Conservation (phyloP, 2,329 filamentous ascomycete species). For the Aspergillus sp. region DNA sequence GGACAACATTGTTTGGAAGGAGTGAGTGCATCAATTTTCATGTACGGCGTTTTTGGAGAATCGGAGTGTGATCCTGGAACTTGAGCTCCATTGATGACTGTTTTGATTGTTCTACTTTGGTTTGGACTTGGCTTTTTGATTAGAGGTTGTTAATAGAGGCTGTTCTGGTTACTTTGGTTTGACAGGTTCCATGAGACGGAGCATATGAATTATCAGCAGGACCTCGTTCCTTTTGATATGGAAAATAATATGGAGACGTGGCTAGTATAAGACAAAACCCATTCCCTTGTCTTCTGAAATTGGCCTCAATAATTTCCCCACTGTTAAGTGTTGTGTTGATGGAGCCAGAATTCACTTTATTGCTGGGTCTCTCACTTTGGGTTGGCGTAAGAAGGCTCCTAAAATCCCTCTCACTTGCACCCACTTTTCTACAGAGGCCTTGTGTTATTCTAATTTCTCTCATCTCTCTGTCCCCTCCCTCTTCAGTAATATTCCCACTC, state of each 20-base stretch:
- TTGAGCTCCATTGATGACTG: neutral
- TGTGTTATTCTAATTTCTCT: neutral
- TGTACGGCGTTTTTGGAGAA: neutral
- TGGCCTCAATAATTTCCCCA: too few relatives aligned
- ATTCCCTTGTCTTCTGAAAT: too few relatives aligned
- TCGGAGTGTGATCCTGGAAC: neutral
- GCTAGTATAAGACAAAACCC: too few relatives aligned
- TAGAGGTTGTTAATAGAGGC: neutral
- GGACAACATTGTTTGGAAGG: neutral
- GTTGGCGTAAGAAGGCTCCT: neutral
- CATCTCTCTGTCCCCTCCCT: neutral
- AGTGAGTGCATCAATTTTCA: neutral
- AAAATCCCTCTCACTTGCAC: neutral
- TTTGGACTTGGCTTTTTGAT: neutral
- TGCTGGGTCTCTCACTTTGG: neutral
- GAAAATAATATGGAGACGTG: too few relatives aligned
- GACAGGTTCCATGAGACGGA: neutral
- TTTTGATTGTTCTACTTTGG: neutral
- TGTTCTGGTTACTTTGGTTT: neutral
- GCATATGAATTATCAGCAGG: neutral
- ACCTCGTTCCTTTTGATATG: too few relatives aligned
- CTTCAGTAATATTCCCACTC: neutral
- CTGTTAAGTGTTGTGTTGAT: neutral
- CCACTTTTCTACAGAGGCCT: neutral
- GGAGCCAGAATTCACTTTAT: neutral